phyloP scores from a whole-genome alignment of 1,284 basidiomycete species.

The Coriolopsis trogii region DNA sequence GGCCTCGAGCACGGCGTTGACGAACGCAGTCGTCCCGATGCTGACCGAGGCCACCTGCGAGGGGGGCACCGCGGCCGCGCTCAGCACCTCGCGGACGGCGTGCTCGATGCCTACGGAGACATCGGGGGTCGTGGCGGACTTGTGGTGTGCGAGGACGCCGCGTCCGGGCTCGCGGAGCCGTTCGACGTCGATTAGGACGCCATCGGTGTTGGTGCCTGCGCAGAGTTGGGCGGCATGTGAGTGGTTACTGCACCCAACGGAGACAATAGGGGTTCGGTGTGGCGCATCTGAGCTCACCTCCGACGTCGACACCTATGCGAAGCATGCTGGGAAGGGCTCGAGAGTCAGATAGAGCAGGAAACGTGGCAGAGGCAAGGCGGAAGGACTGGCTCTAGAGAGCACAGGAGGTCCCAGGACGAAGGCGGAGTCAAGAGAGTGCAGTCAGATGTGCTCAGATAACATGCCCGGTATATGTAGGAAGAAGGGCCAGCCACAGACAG shows the following conservation, averaged over 20 bases:
- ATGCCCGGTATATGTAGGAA: too few relatives aligned
- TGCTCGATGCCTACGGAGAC: conserved; percentile 54
- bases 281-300: conserved; percentile 21
- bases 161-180: conserved; percentile 36
- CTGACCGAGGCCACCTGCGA: conserved; percentile 44
- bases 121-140: conserved; percentile 53
- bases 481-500: too few relatives aligned
- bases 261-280: neutral
- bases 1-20: conserved; percentile 57
- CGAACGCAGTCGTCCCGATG: conserved; percentile 56
- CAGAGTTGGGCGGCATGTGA: conserved; percentile 2
- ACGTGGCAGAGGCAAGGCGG: too few relatives aligned
- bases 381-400: too few relatives aligned
- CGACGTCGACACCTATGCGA: conserved; percentile 25
- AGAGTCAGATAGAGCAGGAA: neutral
- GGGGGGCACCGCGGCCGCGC: conserved; percentile 37
- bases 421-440: too few relatives aligned
- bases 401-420: too few relatives aligned
- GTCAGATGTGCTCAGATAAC: too few relatives aligned
- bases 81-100: conserved; percentile 45
- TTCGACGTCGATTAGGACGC: conserved; percentile 52
- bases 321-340: conserved; percentile 17
- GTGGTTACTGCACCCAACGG: neutral
- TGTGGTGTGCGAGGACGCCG: conserved; percentile 51
- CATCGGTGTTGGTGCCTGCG: conserved; percentile 54